Conservation (phyloP, 768 basidiomycete species). For the Cantharellus anzutake region DNA sequence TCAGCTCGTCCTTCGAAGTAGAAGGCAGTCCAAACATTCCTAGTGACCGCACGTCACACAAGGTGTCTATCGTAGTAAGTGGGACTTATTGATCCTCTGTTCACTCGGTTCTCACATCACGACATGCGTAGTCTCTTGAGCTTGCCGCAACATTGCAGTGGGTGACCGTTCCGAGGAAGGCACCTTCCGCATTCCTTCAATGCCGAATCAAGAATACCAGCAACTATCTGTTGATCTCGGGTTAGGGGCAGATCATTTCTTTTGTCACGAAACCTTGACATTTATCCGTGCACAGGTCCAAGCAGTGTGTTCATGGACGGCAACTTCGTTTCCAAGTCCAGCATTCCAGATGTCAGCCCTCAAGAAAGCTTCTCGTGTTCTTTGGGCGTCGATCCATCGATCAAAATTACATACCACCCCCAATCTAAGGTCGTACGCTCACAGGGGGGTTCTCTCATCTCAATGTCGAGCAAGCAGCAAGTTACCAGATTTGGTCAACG, state of each 20-base stretch:
- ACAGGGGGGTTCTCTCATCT: constrained; percentile 1
- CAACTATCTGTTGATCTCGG: background rate
- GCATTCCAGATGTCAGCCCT: constrained; percentile 7
- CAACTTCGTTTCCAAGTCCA: constrained; percentile 10
- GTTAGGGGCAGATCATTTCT: background rate
- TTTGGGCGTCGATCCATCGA: constrained; percentile 9
- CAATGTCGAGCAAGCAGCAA: constrained; percentile 4
- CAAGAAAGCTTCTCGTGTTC: constrained; percentile 9
- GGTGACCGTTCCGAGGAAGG: constrained; percentile 9
- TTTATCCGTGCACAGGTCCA: constrained; percentile 6
- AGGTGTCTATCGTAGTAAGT: constrained; percentile 8
- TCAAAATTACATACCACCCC: constrained; percentile 9
- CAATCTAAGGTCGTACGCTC: constrained; percentile 1
- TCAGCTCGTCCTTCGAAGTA: constrained; percentile 6
- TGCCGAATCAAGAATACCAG: background rate
- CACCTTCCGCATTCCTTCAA: background rate
- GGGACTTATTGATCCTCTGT: background rate
- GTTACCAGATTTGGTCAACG: constrained; percentile 6
- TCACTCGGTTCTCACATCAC: background rate
- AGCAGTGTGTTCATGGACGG: constrained; percentile 10
- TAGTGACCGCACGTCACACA: constrained; percentile 6
- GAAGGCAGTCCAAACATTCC: constrained; percentile 9
- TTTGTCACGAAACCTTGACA: background rate
- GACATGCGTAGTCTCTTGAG: background rate
- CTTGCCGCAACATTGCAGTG: constrained; percentile 8